phyloP scores from a whole-genome alignment of 495 filamentous ascomycete species.

The Lindgomyces ingoldianus region DNA sequence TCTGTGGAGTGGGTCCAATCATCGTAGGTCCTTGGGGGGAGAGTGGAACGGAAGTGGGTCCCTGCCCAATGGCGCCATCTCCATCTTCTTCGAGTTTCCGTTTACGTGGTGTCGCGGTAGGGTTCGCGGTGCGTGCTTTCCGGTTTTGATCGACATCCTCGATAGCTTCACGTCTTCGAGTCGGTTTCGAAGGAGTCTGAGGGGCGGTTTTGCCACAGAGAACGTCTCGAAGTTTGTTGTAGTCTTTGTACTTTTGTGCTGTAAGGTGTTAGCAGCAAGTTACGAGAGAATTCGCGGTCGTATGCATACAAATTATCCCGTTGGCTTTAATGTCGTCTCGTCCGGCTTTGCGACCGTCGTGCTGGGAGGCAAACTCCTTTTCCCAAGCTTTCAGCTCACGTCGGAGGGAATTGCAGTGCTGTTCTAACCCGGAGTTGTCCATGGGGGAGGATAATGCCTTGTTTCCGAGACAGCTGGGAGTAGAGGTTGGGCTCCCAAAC shows the following conservation, averaged over 20 bases:
- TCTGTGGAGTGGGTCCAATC: slow-evolving; percentile 88
- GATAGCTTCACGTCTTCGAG: slow-evolving; percentile 38
- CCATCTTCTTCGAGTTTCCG: slow-evolving; percentile 9
- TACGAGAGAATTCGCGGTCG: background rate
- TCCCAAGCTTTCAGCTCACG: slow-evolving; percentile 87
- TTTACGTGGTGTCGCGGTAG: slow-evolving; percentile 48
- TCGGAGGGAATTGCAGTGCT: slow-evolving; percentile 53
- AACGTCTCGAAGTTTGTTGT: slow-evolving; percentile 69
- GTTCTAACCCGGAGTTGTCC: slow-evolving; percentile 17
- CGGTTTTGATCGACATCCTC: slow-evolving; percentile 19
- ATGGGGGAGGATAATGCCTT: slow-evolving; percentile 15
- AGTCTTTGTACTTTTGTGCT: slow-evolving; percentile 92
- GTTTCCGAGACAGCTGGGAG: background rate
- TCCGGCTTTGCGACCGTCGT: slow-evolving; percentile 74
- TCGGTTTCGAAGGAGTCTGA: slow-evolving; percentile 43
- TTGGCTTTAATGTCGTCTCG: slow-evolving; percentile 87
- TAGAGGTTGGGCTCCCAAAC: slow-evolving; percentile 17
- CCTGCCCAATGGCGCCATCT: background rate
- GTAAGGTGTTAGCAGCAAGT: slow-evolving; percentile 11
- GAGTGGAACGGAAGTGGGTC: slow-evolving; percentile 1
- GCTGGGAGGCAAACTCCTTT: slow-evolving; percentile 65
- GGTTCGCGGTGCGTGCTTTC: slow-evolving; percentile 39
- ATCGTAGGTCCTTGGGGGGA: slow-evolving; percentile 24
- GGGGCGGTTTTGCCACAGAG: slow-evolving; percentile 52
- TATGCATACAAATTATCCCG: slow-evolving; percentile 69